These are phyloP conservation scores for Chenopodium quinoa DNA, from an alignment of 148 eudicot species.

Conservation along the genomic window DNA sequence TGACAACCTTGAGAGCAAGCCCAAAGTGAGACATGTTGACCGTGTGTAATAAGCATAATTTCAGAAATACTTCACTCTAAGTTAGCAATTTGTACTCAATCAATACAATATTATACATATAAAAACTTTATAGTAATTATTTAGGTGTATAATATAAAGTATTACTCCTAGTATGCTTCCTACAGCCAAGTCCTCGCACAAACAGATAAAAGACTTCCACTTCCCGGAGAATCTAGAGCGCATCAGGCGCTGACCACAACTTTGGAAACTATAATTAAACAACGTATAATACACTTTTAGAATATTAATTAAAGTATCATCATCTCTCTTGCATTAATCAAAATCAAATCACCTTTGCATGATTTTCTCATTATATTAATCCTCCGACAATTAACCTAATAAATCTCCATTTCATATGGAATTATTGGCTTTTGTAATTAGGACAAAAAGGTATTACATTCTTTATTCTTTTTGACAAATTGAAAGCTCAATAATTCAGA, in stretches of 20 bases:
- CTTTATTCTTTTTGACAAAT: not conserved
- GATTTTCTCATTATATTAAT: too few relatives aligned
- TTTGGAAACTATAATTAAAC: not conserved
- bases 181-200: not conserved
- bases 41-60: not conserved
- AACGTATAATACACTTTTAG: not conserved
- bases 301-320: not conserved
- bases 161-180: not conserved
- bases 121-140: not conserved
- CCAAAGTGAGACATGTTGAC: not conserved
- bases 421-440: not conserved
- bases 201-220: not conserved
- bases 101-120: not conserved
- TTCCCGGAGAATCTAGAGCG: conserved; percentile 7
- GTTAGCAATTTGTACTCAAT: not conserved
- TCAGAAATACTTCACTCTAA: not conserved
- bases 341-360: not conserved
- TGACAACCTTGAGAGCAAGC: not conserved
- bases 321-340: not conserved
- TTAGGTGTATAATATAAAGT: not conserved
- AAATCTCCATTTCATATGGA: not conserved
- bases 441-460: not conserved
- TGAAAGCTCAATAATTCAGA: too few relatives aligned
- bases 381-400: not conserved
- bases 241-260: conserved; percentile 3